Conservation (phyloP, 352 stramenopile species). For the Phytophthora citricola region DNA sequence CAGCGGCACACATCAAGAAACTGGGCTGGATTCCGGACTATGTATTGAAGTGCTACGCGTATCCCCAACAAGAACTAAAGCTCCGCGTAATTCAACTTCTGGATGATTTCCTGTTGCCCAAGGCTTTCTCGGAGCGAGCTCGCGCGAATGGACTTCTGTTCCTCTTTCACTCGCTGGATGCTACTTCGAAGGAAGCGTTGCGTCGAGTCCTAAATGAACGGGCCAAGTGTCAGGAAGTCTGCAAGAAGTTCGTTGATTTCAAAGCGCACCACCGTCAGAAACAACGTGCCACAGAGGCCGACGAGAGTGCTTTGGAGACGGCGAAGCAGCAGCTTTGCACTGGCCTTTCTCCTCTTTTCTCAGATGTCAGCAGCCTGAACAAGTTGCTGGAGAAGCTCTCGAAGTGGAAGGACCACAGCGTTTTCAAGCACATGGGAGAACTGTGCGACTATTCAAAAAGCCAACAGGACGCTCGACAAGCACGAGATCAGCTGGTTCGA, state of each 20-base stretch:
- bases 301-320: constrained; percentile 27
- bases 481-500: constrained; percentile 77
- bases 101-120: constrained; percentile 87
- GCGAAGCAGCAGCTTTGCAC: constrained; percentile 45
- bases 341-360: constrained; percentile 60
- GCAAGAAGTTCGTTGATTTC: constrained; percentile 49
- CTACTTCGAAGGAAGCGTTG: constrained; percentile 71
- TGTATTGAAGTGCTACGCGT: constrained; percentile 88
- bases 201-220: constrained; percentile 73
- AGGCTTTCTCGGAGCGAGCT: constrained; percentile 51
- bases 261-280: constrained; percentile 56
- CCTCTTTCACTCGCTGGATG: constrained; percentile 75
- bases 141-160: constrained; percentile 78
- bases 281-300: constrained; percentile 11
- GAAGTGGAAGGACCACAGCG: constrained; percentile 78
- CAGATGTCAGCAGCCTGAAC: constrained; percentile 57
- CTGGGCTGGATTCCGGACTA: constrained; percentile 86
- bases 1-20: constrained; percentile 57
- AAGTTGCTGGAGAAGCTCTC: constrained; percentile 71
- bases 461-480: constrained; percentile 54
- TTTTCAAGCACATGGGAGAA: constrained; percentile 76
- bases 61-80: constrained; percentile 84
- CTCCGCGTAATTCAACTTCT: constrained; percentile 84
- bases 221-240: constrained; percentile 48
- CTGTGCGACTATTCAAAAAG: constrained; percentile 65